These are phyloP conservation scores for Penicillium waksmanii DNA, from an alignment of 495 filamentous ascomycete genomes.

Conservation along the genomic window DNA sequence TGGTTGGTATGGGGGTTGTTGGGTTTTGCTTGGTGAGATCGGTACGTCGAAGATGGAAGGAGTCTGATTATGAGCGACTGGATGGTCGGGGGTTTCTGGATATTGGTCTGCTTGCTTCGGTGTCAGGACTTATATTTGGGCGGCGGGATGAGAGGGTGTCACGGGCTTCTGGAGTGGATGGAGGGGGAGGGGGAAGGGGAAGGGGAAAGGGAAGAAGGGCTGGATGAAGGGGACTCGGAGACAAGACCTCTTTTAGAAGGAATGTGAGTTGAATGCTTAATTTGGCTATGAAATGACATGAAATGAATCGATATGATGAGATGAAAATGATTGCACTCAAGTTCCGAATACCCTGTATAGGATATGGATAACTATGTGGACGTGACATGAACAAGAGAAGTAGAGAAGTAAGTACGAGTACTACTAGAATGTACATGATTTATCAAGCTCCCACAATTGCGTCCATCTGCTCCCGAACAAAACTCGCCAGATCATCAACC, in stretches of 20 bases:
- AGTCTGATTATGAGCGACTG: conserved; percentile 13
- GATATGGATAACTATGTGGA: too few relatives aligned
- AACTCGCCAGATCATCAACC: conserved; percentile 36
- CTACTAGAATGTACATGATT: background rate
- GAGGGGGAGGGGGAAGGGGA: background rate
- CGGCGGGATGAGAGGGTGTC: background rate
- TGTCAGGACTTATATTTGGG: background rate
- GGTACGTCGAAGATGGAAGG: conserved; percentile 31
- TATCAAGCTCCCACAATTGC: conserved; percentile 2
- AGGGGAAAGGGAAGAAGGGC: conserved; percentile 17
- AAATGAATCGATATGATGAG: too few relatives aligned
- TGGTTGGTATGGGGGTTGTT: conserved; percentile 32
- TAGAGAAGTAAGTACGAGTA: background rate
- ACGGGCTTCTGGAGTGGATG: background rate
- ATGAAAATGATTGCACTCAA: too few relatives aligned
- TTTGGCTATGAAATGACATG: too few relatives aligned
- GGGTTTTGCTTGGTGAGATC: conserved; percentile 30
- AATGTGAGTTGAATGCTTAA: background rate
- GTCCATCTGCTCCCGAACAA: conserved; percentile 23
- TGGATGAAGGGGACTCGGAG: conserved; percentile 24
- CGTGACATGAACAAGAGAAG: too few relatives aligned
- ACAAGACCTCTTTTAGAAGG: conserved; percentile 34
- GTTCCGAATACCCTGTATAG: too few relatives aligned
- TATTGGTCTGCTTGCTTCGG: conserved; percentile 8
- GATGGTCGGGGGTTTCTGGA: conserved; percentile 11